Conservation (phyloP, 139 green algal genomes). For the Chara braunii region DNA sequence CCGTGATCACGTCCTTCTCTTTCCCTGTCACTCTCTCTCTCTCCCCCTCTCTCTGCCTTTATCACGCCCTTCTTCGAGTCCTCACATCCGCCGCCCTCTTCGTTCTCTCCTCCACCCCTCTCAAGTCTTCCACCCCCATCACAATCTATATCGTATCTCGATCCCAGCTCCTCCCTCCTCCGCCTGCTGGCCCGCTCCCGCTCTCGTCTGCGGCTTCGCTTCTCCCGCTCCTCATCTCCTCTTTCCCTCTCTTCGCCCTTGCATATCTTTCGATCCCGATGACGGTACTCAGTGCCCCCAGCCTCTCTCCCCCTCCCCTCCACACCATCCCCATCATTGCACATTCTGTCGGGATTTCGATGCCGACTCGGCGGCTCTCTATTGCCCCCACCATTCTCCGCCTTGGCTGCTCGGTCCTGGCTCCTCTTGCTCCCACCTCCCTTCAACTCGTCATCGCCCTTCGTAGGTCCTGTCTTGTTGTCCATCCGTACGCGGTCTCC, state of each 20-base stretch:
- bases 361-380: neutral
- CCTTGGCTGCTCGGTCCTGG: neutral
- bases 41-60: too few species aligned
- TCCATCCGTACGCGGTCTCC: too few species aligned
- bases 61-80: too few species aligned
- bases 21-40: too few species aligned
- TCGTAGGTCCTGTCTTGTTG: too few species aligned
- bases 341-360: neutral
- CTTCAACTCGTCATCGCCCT: neutral
- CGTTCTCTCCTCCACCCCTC: too few species aligned
- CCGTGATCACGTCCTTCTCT: too few species aligned
- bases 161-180: too few species aligned
- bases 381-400: neutral
- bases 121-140: too few species aligned
- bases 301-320: conserved; percentile 4
- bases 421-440: neutral
- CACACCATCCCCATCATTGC: neutral
- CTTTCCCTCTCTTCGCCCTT: neutral
- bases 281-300: neutral
- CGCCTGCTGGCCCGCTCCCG: neutral
- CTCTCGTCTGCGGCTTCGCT: neutral
- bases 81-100: neutral
- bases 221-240: neutral
- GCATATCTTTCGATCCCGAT: neutral
- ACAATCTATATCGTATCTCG: too few species aligned